Evolutionary conservation across 345 rosid species (phyloP), one percentile per base, ranked within the genome.

Genomic region (Psidium guajava): DNA sequence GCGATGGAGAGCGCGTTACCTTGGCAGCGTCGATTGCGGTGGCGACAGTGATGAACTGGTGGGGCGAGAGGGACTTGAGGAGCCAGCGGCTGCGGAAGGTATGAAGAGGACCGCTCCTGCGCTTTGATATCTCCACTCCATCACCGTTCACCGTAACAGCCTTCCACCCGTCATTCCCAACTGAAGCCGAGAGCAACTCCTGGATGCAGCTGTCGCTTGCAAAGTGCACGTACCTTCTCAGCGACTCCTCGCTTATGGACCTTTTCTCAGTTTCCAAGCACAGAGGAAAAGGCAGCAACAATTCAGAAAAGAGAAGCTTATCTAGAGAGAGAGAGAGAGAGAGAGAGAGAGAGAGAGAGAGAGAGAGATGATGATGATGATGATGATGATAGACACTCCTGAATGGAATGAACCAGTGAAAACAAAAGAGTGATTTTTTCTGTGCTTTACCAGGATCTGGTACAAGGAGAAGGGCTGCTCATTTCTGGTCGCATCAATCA

Each of bases 131-230:
- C 90, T 95, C 96, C 0, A 92, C 97, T 7, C 94, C 97, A 3
- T 90, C 90, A 24, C 25, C 6, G 13, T 93, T 92, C 53, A 89
- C 83, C 82, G 82, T 89, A 16, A 92, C 74, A 20, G 93, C 83
- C 85, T 94, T 95, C 97, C 97, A 95, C 27, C 92, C 97, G 83
- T 94, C 95, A 52, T 86, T 56, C 14, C 90, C 93, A 56, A 90
- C 94, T 12, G 98, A 95, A 47, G 98, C 95, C 14, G 95, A 88
- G 58, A 93, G 88, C 85, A 93, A 84, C 83, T 95, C 98, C 89
- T 95, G 98, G 82, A 94, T 93, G 86, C 97, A 94, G 84, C 90
- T 92, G 86, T 95, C 97, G 57, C 97, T 94, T 1, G 98, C 98
- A 82, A 94, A 94, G 47, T 90, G 92, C 82, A 95, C 98, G 77